Percentiles rank a stretch among this genome's conserved stretches.
Evolutionary conservation across 179 eudicot genomes (phyloP).

Genomic region (Beta lomatogona): DNA sequence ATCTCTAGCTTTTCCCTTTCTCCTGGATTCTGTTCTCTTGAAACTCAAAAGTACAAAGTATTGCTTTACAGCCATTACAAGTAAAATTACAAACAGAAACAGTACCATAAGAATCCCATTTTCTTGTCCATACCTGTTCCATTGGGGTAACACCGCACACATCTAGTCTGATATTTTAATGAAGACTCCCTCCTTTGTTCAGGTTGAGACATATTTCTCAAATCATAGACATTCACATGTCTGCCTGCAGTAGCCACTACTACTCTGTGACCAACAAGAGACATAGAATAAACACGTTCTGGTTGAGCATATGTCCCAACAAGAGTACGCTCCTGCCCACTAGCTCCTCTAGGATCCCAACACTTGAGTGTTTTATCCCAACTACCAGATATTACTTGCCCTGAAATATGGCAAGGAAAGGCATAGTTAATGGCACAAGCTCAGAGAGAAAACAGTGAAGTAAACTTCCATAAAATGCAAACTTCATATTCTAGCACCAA

Average conservation of each 20-base stretch:
- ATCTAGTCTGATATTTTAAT: constrained; percentile 90
- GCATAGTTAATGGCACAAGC: constrained; percentile 1
- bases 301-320: constrained; percentile 95
- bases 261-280: constrained; percentile 79
- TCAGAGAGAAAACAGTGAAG: neutral
- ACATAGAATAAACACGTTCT: constrained; percentile 91
- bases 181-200: constrained; percentile 95
- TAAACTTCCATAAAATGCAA: neutral
- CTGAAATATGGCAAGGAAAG: constrained; percentile 36
- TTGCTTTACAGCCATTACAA: neutral
- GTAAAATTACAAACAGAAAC: neutral
- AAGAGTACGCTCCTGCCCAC: constrained; percentile 88
- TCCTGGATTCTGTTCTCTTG: neutral
- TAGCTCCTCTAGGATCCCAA: constrained; percentile 99
- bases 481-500: neutral
- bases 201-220: constrained; percentile 95
- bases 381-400: constrained; percentile 95
- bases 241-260: constrained; percentile 98
- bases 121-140: constrained; percentile 71
- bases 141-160: constrained; percentile 93
- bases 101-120: neutral
- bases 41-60: neutral
- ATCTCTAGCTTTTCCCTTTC: neutral
- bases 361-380: constrained; percentile 98
- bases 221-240: constrained; percentile 90